Evolutionary conservation across 2,329 filamentous ascomycete genomes (phyloP).

Genomic region (Colletotrichum neosansevieriae): DNA sequence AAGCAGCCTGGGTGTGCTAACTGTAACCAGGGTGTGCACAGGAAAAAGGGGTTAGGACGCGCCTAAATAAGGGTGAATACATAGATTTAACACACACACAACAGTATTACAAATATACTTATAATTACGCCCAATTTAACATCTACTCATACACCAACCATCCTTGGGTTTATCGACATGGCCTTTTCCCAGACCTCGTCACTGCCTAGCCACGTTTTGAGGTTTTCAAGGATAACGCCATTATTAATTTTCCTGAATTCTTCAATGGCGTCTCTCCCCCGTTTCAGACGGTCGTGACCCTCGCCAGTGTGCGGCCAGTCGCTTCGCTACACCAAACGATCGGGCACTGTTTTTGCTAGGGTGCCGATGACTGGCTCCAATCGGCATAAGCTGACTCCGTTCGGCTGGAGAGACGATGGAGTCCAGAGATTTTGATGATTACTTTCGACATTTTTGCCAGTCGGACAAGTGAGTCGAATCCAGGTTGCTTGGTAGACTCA

Average conservation of each 20-base stretch:
- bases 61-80: no score
- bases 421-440: slow-evolving; percentile 16
- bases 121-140: no score
- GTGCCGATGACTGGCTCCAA: slow-evolving; percentile 16
- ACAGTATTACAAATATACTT: no score
- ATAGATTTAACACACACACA: no score
- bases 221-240: not conserved
- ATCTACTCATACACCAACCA: no score
- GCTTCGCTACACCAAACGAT: slow-evolving; percentile 28
- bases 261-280: not conserved
- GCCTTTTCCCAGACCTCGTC: not conserved
- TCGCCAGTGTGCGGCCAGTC: slow-evolving; percentile 37
- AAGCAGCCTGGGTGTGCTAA: no score
- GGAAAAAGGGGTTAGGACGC: no score
- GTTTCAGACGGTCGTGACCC: not conserved
- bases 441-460: slow-evolving; percentile 2
- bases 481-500: not conserved
- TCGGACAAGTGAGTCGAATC: not conserved
- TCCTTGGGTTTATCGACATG: not conserved
- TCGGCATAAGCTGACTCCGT: not conserved
- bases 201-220: slow-evolving; percentile 1
- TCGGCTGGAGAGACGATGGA: slow-evolving; percentile 6
- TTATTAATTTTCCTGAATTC: not conserved
- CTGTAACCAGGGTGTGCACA: no score
- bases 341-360: slow-evolving; percentile 8